phyloP scores from a whole-genome alignment of 2,329 filamentous ascomycete species.

The Pseudodiploospora longispora region DNA sequence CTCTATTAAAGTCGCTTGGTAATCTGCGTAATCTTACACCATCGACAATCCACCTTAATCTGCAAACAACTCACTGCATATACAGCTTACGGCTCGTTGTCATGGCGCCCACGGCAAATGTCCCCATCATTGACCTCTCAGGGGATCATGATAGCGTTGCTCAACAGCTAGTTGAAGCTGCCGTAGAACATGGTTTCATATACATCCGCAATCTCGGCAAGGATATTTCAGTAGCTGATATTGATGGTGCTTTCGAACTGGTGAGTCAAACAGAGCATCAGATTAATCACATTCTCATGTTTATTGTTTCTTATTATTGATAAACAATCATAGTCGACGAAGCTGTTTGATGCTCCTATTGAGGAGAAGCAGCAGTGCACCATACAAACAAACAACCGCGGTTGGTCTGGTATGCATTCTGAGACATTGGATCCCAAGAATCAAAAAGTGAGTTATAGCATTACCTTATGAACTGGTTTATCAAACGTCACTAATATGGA shows the following conservation, averaged over 20 bases:
- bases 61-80: too few relatives aligned
- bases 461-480: background rate
- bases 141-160: constrained; percentile 50
- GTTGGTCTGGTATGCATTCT: constrained; percentile 81
- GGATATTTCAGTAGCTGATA: constrained; percentile 57
- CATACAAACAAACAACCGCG: constrained; percentile 74
- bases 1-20: too few relatives aligned
- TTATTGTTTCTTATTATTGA: background rate
- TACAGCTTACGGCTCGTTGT: too few relatives aligned
- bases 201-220: constrained; percentile 71
- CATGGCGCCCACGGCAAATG: constrained; percentile 33
- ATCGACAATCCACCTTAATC: too few relatives aligned
- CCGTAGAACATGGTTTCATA: constrained; percentile 77
- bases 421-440: constrained; percentile 81
- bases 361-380: constrained; percentile 67
- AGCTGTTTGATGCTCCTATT: constrained; percentile 61
- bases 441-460: constrained; percentile 54
- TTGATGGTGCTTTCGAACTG: constrained; percentile 65
- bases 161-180: constrained; percentile 68
- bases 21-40: too few relatives aligned
- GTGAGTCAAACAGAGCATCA: constrained; percentile 36
- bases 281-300: background rate
- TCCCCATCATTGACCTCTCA: constrained; percentile 77
- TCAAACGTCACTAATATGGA: background rate
- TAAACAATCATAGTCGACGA: constrained; percentile 42